Conservation (phyloP, 345 rosid species). For the Eucalyptus sideroxylon region DNA sequence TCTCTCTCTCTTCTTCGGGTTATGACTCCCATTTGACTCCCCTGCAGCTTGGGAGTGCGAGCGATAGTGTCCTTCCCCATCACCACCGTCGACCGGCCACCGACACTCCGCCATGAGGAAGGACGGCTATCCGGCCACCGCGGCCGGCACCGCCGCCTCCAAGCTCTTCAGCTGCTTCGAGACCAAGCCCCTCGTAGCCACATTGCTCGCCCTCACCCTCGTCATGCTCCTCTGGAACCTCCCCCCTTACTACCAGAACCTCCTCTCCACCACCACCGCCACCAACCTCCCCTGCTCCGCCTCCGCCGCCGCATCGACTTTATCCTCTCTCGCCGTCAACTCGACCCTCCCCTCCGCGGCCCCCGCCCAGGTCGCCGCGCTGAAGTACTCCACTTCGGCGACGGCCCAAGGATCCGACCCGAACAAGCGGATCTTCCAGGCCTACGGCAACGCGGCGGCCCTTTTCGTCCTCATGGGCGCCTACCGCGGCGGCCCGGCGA, state of each 20-base stretch:
- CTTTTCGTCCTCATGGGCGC: slow-evolving; percentile 83
- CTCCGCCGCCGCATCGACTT: background rate
- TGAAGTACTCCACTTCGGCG: background rate
- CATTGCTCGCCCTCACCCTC: slow-evolving; percentile 55
- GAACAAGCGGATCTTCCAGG: slow-evolving; percentile 50
- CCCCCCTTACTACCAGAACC: slow-evolving; percentile 63
- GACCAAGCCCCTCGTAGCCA: slow-evolving; percentile 48
- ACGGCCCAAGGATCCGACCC: slow-evolving; percentile 13
- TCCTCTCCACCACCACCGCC: slow-evolving; percentile 36
- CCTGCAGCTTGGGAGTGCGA: background rate
- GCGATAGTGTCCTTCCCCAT: background rate
- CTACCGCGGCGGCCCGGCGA: slow-evolving; percentile 66
- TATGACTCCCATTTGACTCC: background rate
- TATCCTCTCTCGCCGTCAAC: background rate
- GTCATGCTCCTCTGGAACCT: slow-evolving; percentile 67
- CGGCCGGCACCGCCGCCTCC: slow-evolving; percentile 11
- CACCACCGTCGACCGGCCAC: background rate
- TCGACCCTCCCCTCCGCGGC: background rate
- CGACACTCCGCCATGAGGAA: slow-evolving; percentile 27
- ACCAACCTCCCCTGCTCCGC: slow-evolving; percentile 4
- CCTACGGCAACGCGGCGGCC: slow-evolving; percentile 83
- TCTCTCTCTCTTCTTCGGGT: background rate
- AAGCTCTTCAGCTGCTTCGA: slow-evolving; percentile 39
- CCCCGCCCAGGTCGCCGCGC: background rate
- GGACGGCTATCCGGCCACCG: slow-evolving; percentile 20